A percentile compares a stretch with the other conserved stretches of the same genome.
Evolutionary conservation across 768 basidiomycete genomes (phyloP).

Genomic region (Panaeolus cyanescens): DNA sequence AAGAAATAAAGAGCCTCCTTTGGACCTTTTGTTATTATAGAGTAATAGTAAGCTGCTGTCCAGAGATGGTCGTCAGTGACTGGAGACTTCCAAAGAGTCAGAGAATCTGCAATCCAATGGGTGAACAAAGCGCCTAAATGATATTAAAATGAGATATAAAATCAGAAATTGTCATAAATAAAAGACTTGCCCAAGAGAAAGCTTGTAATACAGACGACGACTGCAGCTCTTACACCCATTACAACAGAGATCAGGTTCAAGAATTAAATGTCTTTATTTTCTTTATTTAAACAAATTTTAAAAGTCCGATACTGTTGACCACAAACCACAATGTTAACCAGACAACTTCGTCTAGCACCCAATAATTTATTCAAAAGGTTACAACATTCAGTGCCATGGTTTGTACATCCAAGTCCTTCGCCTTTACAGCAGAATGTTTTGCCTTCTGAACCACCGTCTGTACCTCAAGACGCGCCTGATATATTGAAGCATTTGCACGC

Average conservation of each 20-base stretch:
- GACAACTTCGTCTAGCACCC: constrained; percentile 3
- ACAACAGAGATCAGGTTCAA: constrained; percentile 7
- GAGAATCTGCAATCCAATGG: constrained; percentile 92
- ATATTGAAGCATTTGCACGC: constrained; percentile 57
- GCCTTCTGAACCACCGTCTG: constrained; percentile 28
- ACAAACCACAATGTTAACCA: constrained; percentile 3
- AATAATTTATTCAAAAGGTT: neutral
- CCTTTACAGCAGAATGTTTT: constrained; percentile 16
- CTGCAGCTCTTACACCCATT: constrained; percentile 73
- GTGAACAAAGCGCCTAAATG: constrained; percentile 76
- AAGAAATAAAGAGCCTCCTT: constrained; percentile 57
- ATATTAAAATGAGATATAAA: neutral
- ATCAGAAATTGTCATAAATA: constrained; percentile 3
- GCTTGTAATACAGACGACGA: constrained; percentile 77
- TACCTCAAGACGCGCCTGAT: constrained; percentile 56
- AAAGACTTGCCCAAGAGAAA: constrained; percentile 77
- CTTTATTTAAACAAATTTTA: constrained; percentile 10
- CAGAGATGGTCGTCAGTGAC: constrained; percentile 83
- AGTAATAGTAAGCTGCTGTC: constrained; percentile 83
- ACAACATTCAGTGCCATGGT: constrained; percentile 42
- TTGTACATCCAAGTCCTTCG: constrained; percentile 54
- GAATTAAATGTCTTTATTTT: neutral
- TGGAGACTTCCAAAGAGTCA: constrained; percentile 88
- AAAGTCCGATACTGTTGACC: constrained; percentile 21
- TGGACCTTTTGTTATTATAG: constrained; percentile 71